Evolutionary conservation across 306 rosid genomes (phyloP).

Genomic region (Bauhinia variegata): DNA sequence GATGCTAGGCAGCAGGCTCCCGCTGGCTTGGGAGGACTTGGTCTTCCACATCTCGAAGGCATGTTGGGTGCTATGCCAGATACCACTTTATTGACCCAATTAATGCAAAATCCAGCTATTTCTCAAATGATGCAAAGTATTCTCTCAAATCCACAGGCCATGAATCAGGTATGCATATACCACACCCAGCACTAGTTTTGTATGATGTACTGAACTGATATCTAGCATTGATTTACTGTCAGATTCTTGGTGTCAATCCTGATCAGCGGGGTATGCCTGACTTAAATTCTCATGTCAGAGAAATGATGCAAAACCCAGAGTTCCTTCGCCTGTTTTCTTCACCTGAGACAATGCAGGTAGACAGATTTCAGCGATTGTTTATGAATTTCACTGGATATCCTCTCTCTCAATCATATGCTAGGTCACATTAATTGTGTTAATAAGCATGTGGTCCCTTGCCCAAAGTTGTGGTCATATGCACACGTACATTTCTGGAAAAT

Average conservation of each 20-base stretch:
- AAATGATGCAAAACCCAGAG: conserved; percentile 85
- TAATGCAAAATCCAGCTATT: conserved; percentile 85
- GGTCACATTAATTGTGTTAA: not conserved
- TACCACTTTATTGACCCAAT: conserved; percentile 59
- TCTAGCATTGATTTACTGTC: conserved; percentile 38
- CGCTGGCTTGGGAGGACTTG: conserved; percentile 63
- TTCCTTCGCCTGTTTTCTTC: conserved; percentile 73
- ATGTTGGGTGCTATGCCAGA: conserved; percentile 68
- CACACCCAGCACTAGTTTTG: conserved; percentile 7
- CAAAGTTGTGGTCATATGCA: conserved; percentile 2
- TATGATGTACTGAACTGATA: conserved; percentile 17
- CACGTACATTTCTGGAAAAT: not conserved
- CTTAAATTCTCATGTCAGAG: conserved; percentile 73
- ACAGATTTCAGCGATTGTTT: conserved; percentile 32
- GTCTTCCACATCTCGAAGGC: conserved; percentile 68
- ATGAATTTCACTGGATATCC: conserved; percentile 10
- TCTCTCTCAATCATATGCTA: conserved; percentile 4
- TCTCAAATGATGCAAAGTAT: conserved; percentile 88
- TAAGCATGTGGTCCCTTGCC: conserved; percentile 20
- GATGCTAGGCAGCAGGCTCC: conserved; percentile 63
- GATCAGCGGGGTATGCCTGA: conserved; percentile 73
- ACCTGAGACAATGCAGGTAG: conserved; percentile 91
- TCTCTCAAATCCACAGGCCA: conserved; percentile 73
- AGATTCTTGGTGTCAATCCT: conserved; percentile 68
- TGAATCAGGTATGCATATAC: conserved; percentile 66